A percentile compares a stretch with the other conserved stretches of the same genome.
phyloP scores from a whole-genome alignment of 768 basidiomycete genomes.

The Clathrus columnatus region DNA sequence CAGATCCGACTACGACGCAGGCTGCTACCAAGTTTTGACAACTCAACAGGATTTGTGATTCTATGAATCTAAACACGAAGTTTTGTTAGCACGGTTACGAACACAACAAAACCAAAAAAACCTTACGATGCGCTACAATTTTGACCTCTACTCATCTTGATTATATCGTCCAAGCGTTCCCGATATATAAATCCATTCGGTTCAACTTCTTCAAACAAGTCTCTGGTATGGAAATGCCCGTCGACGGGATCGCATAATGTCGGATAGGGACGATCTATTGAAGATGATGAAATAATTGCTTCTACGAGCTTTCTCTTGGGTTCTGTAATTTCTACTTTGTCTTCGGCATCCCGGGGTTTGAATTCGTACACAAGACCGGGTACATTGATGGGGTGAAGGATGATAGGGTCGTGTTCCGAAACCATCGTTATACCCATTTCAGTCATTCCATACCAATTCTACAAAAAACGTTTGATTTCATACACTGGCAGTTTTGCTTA shows the following conservation, averaged over 20 bases:
- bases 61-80: not conserved
- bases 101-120: not conserved
- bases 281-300: not conserved
- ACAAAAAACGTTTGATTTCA: not conserved
- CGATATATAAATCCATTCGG: slow-evolving; percentile 55
- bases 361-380: not conserved
- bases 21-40: not conserved
- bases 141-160: slow-evolving; percentile 37
- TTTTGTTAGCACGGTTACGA: no score
- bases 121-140: not conserved
- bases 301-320: not conserved
- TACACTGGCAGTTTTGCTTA: not conserved
- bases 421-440: not conserved
- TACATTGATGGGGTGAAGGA: not conserved
- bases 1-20: not conserved
- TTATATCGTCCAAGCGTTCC: slow-evolving; percentile 79
- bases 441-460: not conserved
- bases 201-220: slow-evolving; percentile 60
- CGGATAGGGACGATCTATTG: not conserved
- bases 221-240: slow-evolving; percentile 73
- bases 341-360: not conserved
- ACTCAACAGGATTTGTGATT: not conserved
- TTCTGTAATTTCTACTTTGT: not conserved
- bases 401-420: not conserved
- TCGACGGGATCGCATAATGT: slow-evolving; percentile 29